Evolutionary conservation across 2,329 filamentous ascomycete species (phyloP).

Genomic region (Trichothecium roseum): DNA sequence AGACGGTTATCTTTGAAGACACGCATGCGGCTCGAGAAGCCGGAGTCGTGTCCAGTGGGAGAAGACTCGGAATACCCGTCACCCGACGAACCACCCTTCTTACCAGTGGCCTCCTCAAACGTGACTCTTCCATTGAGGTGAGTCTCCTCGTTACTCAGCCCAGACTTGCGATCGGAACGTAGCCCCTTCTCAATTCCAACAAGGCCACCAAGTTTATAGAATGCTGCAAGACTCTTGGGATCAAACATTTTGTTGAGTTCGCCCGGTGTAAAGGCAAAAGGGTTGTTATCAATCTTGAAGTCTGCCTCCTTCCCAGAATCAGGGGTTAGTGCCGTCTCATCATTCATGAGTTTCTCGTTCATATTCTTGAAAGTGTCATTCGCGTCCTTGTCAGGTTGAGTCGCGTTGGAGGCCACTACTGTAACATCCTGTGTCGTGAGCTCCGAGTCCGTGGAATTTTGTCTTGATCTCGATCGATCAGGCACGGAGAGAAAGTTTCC

Average conservation of each 20-base stretch:
- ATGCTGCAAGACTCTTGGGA: conserved; percentile 76
- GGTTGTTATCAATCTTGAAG: conserved; percentile 67
- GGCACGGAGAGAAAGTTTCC: conserved; percentile 57
- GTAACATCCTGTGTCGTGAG: conserved; percentile 52
- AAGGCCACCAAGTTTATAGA: conserved; percentile 70
- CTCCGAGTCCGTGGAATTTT: conserved; percentile 60
- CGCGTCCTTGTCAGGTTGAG: conserved; percentile 27
- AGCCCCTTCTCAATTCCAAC: conserved; percentile 70
- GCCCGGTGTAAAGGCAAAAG: conserved; percentile 76
- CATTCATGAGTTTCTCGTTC: conserved; percentile 49
- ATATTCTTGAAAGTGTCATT: conserved; percentile 28
- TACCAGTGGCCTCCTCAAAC: conserved; percentile 57
- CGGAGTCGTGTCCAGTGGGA: conserved; percentile 3
- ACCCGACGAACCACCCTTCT: conserved; percentile 20
- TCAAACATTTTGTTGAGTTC: conserved; percentile 82
- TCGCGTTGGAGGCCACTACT: conserved; percentile 35
- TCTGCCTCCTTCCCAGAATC: conserved; percentile 68
- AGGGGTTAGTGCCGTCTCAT: conserved; percentile 60
- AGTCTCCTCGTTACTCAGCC: conserved; percentile 68
- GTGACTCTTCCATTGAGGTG: conserved; percentile 53
- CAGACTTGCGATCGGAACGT: conserved; percentile 58
- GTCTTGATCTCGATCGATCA: conserved; percentile 43
- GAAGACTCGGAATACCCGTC: conserved; percentile 17
- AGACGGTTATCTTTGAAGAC: conserved; percentile 64
- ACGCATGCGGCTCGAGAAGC: conserved; percentile 54